A percentile compares a stretch with the other conserved stretches of the same genome.
These are phyloP conservation scores for Colletotrichum filicis DNA, from an alignment of 2,329 filamentous ascomycete genomes.

Conservation along the genomic window DNA sequence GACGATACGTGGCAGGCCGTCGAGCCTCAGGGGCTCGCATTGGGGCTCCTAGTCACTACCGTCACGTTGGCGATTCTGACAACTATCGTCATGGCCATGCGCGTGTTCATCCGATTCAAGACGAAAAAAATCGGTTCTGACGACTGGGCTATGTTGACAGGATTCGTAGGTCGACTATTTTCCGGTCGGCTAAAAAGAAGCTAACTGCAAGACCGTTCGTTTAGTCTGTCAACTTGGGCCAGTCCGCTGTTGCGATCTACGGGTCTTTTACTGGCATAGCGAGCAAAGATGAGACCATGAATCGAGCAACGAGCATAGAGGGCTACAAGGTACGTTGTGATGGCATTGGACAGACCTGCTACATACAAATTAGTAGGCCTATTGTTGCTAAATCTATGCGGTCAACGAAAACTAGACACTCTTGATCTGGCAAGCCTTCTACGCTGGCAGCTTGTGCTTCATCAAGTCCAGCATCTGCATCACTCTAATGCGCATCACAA, in stretches of 20 bases:
- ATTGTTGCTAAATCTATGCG: neutral
- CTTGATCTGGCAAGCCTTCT: neutral
- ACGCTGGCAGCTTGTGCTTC: neutral
- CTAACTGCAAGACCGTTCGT: too few relatives aligned
- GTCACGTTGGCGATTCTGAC: neutral
- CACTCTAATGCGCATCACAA: constrained; percentile 42
- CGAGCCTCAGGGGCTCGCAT: neutral
- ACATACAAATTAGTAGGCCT: neutral
- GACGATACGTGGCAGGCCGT: neutral
- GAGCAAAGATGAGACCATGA: neutral
- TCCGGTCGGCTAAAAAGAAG: too few relatives aligned
- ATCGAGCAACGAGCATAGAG: neutral
- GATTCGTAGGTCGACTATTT: neutral
- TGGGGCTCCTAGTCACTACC: neutral
- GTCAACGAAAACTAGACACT: neutral
- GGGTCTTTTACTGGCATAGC: neutral
- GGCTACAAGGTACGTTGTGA: neutral
- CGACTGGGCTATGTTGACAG: neutral
- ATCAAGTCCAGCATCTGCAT: constrained; percentile 43
- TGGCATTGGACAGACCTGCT: accelerated
- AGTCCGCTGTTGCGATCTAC: neutral
- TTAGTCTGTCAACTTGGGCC: neutral
- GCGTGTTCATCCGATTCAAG: neutral
- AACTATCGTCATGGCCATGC: neutral
- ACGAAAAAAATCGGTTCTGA: neutral